A percentile compares a stretch with the other conserved stretches of the same genome.
Evolutionary conservation across 2,329 filamentous ascomycete genomes (phyloP).

Genomic region (Exophiala mesophila): DNA sequence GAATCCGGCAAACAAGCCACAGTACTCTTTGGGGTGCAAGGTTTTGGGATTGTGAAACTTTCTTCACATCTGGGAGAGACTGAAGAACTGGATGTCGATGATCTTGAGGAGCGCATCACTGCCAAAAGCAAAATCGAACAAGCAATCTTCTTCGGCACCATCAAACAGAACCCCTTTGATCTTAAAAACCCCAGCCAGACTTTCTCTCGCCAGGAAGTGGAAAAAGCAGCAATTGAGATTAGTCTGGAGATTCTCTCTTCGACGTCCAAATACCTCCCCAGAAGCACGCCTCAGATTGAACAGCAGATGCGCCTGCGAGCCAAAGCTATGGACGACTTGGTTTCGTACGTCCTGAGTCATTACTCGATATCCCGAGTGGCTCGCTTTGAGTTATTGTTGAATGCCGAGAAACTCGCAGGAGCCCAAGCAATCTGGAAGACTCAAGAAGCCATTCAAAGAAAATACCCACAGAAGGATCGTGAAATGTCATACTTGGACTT

Average conservation of each 20-base stretch:
- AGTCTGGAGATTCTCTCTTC: slow-evolving; percentile 80
- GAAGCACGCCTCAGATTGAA: slow-evolving; percentile 69
- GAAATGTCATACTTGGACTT: slow-evolving; percentile 68
- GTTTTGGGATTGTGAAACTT: slow-evolving; percentile 52
- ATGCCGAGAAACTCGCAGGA: slow-evolving; percentile 84
- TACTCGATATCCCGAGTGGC: slow-evolving; percentile 62
- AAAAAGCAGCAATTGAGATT: slow-evolving; percentile 69
- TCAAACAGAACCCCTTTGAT: slow-evolving; percentile 79
- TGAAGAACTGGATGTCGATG: slow-evolving; percentile 45
- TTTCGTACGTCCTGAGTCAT: slow-evolving; percentile 63
- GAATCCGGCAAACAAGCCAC: slow-evolving; percentile 44
- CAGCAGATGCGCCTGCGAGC: slow-evolving; percentile 71
- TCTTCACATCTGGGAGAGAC: slow-evolving; percentile 31
- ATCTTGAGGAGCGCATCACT: slow-evolving; percentile 52
- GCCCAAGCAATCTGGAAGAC: slow-evolving; percentile 73
- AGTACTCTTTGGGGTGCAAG: slow-evolving; percentile 52
- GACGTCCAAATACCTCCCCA: slow-evolving; percentile 67
- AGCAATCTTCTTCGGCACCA: slow-evolving; percentile 84
- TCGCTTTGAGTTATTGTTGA: slow-evolving; percentile 77
- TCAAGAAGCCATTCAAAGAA: slow-evolving; percentile 65
- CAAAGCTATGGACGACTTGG: slow-evolving; percentile 69
- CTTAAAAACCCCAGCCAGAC: slow-evolving; percentile 65
- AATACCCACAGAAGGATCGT: slow-evolving; percentile 51
- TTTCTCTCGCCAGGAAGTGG: slow-evolving; percentile 67
- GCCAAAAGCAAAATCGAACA: slow-evolving; percentile 89